A percentile compares a stretch with the other conserved stretches of the same genome.
Evolutionary conservation across 2,329 filamentous ascomycete genomes (phyloP).

Genomic region (Apiospora malaysiana): DNA sequence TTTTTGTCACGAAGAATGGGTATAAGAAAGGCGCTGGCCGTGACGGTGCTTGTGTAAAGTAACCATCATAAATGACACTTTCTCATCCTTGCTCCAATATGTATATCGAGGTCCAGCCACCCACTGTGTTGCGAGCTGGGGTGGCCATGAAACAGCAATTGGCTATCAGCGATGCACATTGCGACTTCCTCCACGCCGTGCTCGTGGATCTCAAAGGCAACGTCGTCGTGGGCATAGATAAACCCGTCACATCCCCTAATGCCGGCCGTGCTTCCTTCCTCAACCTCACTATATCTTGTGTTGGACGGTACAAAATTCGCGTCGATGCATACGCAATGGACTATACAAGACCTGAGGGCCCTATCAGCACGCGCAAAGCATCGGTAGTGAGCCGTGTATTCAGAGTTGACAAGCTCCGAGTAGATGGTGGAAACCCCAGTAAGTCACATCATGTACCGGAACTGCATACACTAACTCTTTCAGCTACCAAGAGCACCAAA

Average conservation of each 20-base stretch:
- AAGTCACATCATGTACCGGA: no score
- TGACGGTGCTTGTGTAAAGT: background rate
- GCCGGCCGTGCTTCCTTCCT: background rate
- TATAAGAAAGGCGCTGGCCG: background rate
- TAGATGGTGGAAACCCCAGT: background rate
- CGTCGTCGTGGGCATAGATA: background rate
- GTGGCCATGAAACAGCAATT: background rate
- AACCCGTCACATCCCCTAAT: background rate
- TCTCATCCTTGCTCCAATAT: background rate
- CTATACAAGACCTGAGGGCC: background rate
- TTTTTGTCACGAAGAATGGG: background rate
- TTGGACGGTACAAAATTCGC: background rate
- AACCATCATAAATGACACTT: slow-evolving; percentile 6
- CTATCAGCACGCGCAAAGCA: background rate
- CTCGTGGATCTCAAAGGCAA: background rate
- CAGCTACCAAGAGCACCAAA: no score
- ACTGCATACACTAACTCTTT: no score
- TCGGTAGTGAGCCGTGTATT: background rate
- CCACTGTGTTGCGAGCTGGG: slow-evolving; percentile 1
- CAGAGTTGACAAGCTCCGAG: background rate
- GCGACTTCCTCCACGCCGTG: background rate
- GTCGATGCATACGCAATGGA: background rate
- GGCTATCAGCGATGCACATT: background rate
- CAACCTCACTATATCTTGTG: background rate
- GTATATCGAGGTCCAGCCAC: background rate